These are phyloP conservation scores for Takashimella koratensis DNA, from an alignment of 1,284 basidiomycete genomes.

Conservation along the genomic window DNA sequence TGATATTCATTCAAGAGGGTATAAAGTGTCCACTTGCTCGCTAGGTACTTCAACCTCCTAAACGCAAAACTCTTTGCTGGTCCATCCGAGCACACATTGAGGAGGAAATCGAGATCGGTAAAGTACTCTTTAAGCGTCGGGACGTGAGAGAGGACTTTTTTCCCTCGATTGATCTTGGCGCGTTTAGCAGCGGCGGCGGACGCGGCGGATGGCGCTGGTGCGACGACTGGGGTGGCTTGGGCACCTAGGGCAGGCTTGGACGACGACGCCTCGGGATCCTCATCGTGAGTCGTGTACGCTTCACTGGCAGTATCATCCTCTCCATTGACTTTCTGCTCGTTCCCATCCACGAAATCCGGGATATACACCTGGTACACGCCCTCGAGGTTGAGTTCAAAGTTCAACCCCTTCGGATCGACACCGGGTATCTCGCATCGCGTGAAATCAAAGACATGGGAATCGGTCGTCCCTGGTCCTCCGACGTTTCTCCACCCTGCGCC, in stretches of 20 bases:
- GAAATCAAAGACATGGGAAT: slow-evolving; percentile 58
- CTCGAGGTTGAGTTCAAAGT: slow-evolving; percentile 72
- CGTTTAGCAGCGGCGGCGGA: not conserved
- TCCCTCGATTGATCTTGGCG: not conserved
- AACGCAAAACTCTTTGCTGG: slow-evolving; percentile 96
- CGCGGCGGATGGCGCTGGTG: not conserved
- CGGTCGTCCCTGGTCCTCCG: slow-evolving; percentile 10
- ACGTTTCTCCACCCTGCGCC: not conserved
- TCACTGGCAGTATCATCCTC: slow-evolving; percentile 1
- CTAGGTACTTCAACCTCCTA: slow-evolving; percentile 84
- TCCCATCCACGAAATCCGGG: not conserved
- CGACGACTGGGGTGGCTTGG: not conserved
- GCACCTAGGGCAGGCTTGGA: not conserved
- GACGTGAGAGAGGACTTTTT: slow-evolving; percentile 66
- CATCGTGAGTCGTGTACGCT: not conserved
- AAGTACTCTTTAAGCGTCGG: slow-evolving; percentile 93
- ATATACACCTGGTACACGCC: slow-evolving; percentile 83
- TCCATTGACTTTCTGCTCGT: slow-evolving; percentile 2
- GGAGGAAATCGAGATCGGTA: slow-evolving; percentile 86
- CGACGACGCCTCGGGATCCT: not conserved
- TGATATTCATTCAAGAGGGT: slow-evolving; percentile 88
- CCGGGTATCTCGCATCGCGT: slow-evolving; percentile 68
- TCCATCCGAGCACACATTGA: slow-evolving; percentile 82
- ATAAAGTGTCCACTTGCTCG: slow-evolving; percentile 96
- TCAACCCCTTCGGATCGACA: slow-evolving; percentile 50